phyloP scores from a whole-genome alignment of 2,329 filamentous ascomycete genomes.

The Teratosphaeria nubilosa region DNA sequence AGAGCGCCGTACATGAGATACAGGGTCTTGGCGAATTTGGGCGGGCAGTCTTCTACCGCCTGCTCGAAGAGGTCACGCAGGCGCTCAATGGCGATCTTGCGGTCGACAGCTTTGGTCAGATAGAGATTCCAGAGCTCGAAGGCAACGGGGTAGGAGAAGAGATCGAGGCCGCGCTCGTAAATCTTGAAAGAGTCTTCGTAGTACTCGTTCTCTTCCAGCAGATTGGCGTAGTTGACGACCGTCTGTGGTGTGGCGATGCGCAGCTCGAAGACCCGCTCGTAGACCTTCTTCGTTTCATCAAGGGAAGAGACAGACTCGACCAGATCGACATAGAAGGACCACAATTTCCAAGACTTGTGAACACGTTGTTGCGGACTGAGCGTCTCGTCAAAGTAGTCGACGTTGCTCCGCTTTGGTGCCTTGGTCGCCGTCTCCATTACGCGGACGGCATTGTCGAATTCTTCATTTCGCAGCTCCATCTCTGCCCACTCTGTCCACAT shows the following conservation, averaged over 20 bases:
- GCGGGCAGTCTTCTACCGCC: constrained; percentile 85
- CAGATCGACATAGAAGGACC: constrained; percentile 98
- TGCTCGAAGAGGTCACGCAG: constrained; percentile 94
- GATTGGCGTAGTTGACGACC: constrained; percentile 94
- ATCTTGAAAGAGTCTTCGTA: constrained; percentile 97
- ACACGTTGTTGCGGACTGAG: constrained; percentile 90
- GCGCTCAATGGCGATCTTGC: constrained; percentile 89
- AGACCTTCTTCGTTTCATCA: constrained; percentile 86
- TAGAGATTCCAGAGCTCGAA: constrained; percentile 99
- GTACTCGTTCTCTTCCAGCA: constrained; percentile 88
- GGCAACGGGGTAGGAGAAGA: constrained; percentile 97
- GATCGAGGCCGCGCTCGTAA: constrained; percentile 87
- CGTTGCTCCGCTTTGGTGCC: constrained; percentile 90
- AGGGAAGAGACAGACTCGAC: constrained; percentile 88
- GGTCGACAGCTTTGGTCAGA: constrained; percentile 90
- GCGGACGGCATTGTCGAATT: constrained; percentile 86
- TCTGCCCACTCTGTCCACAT: constrained; percentile 99
- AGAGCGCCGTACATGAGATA: constrained; percentile 98
- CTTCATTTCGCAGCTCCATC: constrained; percentile 91
- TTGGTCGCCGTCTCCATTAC: constrained; percentile 97
- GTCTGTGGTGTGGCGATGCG: constrained; percentile 97
- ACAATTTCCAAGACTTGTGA: constrained; percentile 98
- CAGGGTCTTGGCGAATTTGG: constrained; percentile 89
- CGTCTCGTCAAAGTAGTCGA: constrained; percentile 98
- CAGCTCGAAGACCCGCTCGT: constrained; percentile 95